Conservation (phyloP, 2,329 filamentous ascomycete species). For the Fusarium concolor region DNA sequence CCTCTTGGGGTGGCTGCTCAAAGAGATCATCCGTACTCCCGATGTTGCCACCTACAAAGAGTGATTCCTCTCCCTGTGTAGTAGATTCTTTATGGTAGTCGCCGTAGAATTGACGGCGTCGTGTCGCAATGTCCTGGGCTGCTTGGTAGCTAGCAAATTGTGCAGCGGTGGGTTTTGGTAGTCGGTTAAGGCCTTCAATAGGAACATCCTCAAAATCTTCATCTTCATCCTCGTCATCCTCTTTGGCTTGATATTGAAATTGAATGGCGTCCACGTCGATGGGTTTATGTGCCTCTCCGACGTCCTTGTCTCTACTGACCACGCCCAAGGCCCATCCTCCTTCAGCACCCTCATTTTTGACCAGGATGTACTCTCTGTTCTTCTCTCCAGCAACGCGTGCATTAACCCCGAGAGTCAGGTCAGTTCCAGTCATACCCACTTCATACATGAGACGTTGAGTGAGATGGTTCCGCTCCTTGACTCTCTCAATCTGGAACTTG, state of each 20-base stretch:
- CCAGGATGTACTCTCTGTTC: constrained; percentile 92
- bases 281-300: constrained; percentile 83
- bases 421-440: constrained; percentile 85
- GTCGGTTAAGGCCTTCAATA: constrained; percentile 86
- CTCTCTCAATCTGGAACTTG: constrained; percentile 93
- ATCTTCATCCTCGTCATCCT: constrained; percentile 75
- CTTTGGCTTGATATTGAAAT: constrained; percentile 66
- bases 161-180: constrained; percentile 70
- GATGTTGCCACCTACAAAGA: constrained; percentile 57
- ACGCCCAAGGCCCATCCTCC: constrained; percentile 97
- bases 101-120: constrained; percentile 48
- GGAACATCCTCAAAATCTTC: constrained; percentile 93
- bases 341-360: constrained; percentile 94
- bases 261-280: constrained; percentile 86
- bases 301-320: constrained; percentile 84
- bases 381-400: constrained; percentile 84
- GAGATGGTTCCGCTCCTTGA: constrained; percentile 90
- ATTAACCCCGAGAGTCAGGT: constrained; percentile 74
- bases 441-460: constrained; percentile 96
- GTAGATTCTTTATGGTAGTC: constrained; percentile 25
- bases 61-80: constrained; percentile 57
- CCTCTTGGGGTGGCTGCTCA: constrained; percentile 53
- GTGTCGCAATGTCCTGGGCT: constrained; percentile 42
- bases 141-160: constrained; percentile 41
- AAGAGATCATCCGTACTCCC: constrained; percentile 36